Conservation (phyloP, 768 basidiomycete genomes). For the Lyophyllum atratum region DNA sequence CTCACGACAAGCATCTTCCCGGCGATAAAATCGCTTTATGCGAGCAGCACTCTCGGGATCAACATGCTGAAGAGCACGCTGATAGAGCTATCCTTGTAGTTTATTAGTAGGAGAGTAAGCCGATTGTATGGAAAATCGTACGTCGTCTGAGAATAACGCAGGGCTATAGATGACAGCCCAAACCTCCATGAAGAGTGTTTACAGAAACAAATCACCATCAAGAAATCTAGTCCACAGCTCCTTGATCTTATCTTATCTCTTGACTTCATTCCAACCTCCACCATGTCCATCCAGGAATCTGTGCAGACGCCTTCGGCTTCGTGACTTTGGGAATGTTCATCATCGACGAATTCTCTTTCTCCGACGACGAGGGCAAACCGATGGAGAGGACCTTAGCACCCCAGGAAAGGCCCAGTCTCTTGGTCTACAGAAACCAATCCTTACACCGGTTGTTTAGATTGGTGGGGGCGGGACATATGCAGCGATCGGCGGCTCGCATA, state of each 20-base stretch:
- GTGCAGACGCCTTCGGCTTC: conserved; percentile 34
- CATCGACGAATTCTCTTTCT: conserved; percentile 75
- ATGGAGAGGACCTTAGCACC: conserved; percentile 46
- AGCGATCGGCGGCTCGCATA: conserved; percentile 75
- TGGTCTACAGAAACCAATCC: neutral
- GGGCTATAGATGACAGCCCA: conserved; percentile 47
- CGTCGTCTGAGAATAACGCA: conserved; percentile 41
- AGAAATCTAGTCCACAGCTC: neutral
- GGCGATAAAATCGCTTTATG: conserved; percentile 67
- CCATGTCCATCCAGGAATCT: conserved; percentile 16
- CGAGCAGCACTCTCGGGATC: conserved; percentile 57
- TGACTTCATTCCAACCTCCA: conserved; percentile 1
- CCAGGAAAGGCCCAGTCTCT: conserved; percentile 44
- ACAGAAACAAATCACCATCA: neutral
- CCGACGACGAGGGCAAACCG: conserved; percentile 54
- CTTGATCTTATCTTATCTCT: conserved; percentile 18
- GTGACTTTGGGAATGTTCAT: conserved; percentile 90
- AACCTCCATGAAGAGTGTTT: conserved; percentile 37
- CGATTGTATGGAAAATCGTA: conserved; percentile 19
- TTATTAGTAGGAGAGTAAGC: neutral
- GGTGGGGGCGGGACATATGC: conserved; percentile 91
- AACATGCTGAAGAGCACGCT: conserved; percentile 55
- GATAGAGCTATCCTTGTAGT: conserved; percentile 54
- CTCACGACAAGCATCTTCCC: conserved; percentile 78
- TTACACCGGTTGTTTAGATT: conserved; percentile 48